Conservation (phyloP, 768 basidiomycete species). For the Lentinula aciculospora region DNA sequence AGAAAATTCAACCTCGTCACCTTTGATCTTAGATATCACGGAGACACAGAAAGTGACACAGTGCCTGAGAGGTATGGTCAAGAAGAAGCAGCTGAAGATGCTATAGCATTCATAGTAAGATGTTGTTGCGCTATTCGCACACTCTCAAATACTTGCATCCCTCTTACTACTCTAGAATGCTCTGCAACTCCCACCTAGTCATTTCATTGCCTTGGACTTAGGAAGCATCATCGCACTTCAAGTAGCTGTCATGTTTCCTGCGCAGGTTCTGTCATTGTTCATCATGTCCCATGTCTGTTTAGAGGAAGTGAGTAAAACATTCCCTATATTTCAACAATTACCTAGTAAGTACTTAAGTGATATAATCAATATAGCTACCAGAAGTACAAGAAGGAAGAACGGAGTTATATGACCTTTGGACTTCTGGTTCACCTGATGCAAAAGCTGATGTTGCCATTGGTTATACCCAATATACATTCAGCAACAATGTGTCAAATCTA, state of each 20-base stretch:
- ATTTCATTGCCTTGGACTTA: slow-evolving; percentile 1
- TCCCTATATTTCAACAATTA: background rate
- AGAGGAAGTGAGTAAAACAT: background rate
- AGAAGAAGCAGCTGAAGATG: slow-evolving; percentile 4
- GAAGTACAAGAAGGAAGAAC: background rate
- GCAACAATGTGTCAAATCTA: background rate
- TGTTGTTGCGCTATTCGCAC: background rate
- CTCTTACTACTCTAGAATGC: background rate
- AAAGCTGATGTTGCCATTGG: background rate
- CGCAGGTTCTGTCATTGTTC: background rate
- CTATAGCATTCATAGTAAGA: background rate
- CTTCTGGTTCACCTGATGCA: background rate
- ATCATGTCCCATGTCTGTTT: slow-evolving; percentile 4
- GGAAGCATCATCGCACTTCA: slow-evolving; percentile 1
- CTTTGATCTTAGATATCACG: slow-evolving; percentile 4
- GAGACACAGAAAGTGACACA: background rate
- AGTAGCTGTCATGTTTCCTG: background rate
- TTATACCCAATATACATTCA: background rate
- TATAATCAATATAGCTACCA: background rate
- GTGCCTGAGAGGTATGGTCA: background rate
- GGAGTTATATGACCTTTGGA: background rate
- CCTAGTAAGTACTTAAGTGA: background rate
- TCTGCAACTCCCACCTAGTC: background rate
- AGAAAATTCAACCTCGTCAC: slow-evolving; percentile 5
- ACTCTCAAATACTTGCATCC: background rate